Base-by-base conservation (phyloP, 345 rosid genomes). In the Capsella bursapastoris region DNA sequence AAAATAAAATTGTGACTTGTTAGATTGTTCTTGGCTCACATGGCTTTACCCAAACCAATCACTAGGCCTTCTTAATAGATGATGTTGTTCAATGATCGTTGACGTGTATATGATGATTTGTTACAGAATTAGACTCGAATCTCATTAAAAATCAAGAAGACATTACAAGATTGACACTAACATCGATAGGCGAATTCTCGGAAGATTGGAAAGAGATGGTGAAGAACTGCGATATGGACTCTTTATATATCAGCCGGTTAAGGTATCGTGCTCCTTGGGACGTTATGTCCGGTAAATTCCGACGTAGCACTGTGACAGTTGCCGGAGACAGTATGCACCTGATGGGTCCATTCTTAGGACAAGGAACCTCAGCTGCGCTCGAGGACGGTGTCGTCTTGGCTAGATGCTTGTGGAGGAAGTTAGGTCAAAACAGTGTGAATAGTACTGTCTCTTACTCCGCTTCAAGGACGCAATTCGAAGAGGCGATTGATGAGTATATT, bases 301-400 rank as follows among this genome's bases (percentile, higher is more conserved):
- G 78, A 38, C 81, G 65, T 38, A 85, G 88, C 55, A 76, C 77
- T 0, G 79, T 80, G 27, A 85, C 83, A 27, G 86, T 86, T 11
- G 86, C 86, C 1, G 84, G 93, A 7, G 86, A 83, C 37, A 80
- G 83, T 45, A 73, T 86, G 86, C 90, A 84, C 9, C 48, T 71
- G 16, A 88, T 85, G 90, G 80, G 81, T 40, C 93, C 86, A 7
- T 83, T 82, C 66, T 13, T 83, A 7, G 86, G 88, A 44, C 89
- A 85, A 57, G 90, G 88, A 4, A 83, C 84, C 25, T 81, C 85
- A 0, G 81, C 84, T 14, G 79, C 80, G 0, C 49, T 83, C 1
- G 90, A 88, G 55, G 90, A 86, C 31, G 86, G 85, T 5, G 56
- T 85, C 22, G 89, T 86, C 38, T 78, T 88, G 4, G 86, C 82